These are phyloP conservation scores for Boletus rubropictus DNA, from an alignment of 768 basidiomycete species.

Conservation along the genomic window DNA sequence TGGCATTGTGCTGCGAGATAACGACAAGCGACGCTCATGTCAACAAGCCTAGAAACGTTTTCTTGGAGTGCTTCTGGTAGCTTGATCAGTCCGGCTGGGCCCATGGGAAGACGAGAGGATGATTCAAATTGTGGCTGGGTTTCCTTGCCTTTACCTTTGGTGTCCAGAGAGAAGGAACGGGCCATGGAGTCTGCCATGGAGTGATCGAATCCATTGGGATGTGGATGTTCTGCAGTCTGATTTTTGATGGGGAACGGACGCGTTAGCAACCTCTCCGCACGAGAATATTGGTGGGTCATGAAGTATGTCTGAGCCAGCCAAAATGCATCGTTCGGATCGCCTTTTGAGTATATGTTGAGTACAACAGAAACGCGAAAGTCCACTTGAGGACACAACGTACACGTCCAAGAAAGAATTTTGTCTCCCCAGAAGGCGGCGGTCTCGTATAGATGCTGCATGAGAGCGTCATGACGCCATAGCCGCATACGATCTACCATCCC, in stretches of 20 bases:
- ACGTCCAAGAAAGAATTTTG: conserved; percentile 93
- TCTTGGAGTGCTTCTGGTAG: conserved; percentile 60
- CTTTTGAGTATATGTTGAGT: conserved; percentile 35
- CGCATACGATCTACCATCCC: conserved; percentile 93
- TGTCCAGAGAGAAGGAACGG: conserved; percentile 35
- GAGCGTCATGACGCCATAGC: conserved; percentile 93
- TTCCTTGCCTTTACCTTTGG: conserved; percentile 64
- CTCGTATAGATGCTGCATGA: conserved; percentile 97
- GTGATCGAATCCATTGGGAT: conserved; percentile 23
- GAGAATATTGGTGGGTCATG: conserved; percentile 90
- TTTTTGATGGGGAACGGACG: conserved; percentile 68
- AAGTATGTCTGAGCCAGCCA: conserved; percentile 99
- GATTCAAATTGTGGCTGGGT: conserved; percentile 32
- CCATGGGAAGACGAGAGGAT: conserved; percentile 60
- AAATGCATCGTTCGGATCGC: conserved; percentile 96
- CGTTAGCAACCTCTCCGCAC: conserved; percentile 86
- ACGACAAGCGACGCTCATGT: conserved; percentile 92
- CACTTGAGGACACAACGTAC: conserved; percentile 43
- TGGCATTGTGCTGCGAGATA: conserved; percentile 96
- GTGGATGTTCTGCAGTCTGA: conserved; percentile 33
- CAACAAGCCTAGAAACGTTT: conserved; percentile 72
- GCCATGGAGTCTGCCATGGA: conserved; percentile 29
- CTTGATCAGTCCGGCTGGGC: conserved; percentile 65
- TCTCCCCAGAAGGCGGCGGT: conserved; percentile 99
- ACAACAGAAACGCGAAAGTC: conserved; percentile 3